phyloP scores from a whole-genome alignment of 306 rosid genomes.

The Lathyrus sativus region DNA sequence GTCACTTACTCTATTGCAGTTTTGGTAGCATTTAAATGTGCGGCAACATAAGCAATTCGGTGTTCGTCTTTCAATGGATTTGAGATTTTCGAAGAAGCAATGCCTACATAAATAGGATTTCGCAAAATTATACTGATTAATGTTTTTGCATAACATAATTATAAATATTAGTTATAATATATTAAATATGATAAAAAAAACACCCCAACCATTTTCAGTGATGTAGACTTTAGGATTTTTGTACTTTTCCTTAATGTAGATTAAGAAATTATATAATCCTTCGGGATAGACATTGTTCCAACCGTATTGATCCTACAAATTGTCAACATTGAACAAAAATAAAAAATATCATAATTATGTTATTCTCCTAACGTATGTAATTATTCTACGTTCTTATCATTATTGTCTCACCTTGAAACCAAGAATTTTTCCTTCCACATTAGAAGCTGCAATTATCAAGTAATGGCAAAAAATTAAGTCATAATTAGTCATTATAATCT shows the following conservation, averaged over 20 bases:
- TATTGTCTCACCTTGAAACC: conserved; percentile 44
- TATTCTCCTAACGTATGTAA: no score
- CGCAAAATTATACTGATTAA: not conserved
- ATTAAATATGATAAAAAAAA: not conserved
- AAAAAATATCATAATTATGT: not conserved
- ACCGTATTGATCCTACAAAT: conserved; percentile 2
- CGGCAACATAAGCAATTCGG: not conserved
- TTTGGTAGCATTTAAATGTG: not conserved
- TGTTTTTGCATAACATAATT: not conserved
- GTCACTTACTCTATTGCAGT: conserved; percentile 14
- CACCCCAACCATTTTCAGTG: conserved; percentile 42
- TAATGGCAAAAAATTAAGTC: no score
- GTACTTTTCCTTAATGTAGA: conserved; percentile 23
- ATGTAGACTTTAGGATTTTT: conserved; percentile 36
- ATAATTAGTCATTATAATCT: no score
- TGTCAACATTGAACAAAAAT: not conserved
- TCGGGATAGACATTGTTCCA: conserved; percentile 15
- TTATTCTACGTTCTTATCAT: not conserved
- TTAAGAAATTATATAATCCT: conserved; percentile 39
- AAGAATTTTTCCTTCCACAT: conserved; percentile 26
- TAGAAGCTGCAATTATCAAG: conserved; percentile 5
- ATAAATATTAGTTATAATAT: not conserved
- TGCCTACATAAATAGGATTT: not conserved
- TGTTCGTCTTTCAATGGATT: conserved; percentile 4
- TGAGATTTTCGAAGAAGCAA: not conserved